Evolutionary conservation across 2,329 filamentous ascomycete genomes (phyloP), one percentile per base, ranked within the genome.

Genomic region (Fusarium duplospermum): DNA sequence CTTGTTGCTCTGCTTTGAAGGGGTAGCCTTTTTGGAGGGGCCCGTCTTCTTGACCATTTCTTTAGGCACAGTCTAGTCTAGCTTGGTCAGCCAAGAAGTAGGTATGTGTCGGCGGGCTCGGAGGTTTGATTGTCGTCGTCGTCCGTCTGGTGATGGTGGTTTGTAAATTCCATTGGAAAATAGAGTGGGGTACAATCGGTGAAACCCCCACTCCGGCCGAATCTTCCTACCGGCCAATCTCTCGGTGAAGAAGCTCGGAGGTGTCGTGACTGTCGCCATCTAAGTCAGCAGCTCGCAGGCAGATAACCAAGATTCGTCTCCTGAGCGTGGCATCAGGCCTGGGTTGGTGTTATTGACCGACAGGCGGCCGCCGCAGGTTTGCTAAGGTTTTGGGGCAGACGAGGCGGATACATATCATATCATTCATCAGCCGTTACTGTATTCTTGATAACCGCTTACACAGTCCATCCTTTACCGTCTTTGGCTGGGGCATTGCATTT

Each of bases 1-100:
- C 64, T 73, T 77, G 62, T 42, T 70, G 61, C 54, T 69, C 36
- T 64, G 69, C 31, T 76, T 76, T 24, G 73, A 64, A 38, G 35
- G 5, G 20, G 20, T 62, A 52, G 72, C 50, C 69, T 75, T 78
- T 56, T 71, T 79, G n/a, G 77, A 67, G 10, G 69, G 57, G 13
- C 58, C 69, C 54, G 67, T 58, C 61, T 78, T 79, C 70, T 77
- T 76, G 57, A 71, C 76, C 78, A 80, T 80, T 59, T 62, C 65
- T 72, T 33, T 66, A 66, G 20, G n/a, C 24, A 42, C n/a, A 47
- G 27, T 47, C 42, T 14, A 50, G 13, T 27, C 22, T 69, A 45
- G 50, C 24, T 70, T 38, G 59, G 42, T 73, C 66, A 42, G 66
- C 24, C 50, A 52, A 47, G 42, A 52, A 35, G 9, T 59, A 33